Conservation (phyloP, 805 yeast genomes). For the Candida germanica region DNA sequence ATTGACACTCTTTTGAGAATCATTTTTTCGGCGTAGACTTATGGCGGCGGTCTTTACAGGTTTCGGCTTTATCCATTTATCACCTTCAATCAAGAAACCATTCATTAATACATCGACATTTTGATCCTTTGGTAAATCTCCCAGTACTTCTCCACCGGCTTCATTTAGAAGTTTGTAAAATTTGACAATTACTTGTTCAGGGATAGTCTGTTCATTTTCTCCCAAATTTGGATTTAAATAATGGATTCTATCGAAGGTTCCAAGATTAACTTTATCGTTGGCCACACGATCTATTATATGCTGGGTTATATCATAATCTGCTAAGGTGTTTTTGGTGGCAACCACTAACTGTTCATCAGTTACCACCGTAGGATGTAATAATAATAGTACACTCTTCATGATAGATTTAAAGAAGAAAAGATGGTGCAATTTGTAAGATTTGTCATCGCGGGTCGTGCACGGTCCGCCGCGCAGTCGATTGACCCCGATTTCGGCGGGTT, state of each 20-base stretch:
- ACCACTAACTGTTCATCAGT: slow-evolving; percentile 50
- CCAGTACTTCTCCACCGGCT: slow-evolving; percentile 47
- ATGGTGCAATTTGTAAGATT: slow-evolving; percentile 1
- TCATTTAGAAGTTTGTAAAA: slow-evolving; percentile 35
- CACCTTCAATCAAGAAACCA: slow-evolving; percentile 54
- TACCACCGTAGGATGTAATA: slow-evolving; percentile 67
- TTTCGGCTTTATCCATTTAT: slow-evolving; percentile 55
- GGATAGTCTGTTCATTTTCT: slow-evolving; percentile 43
- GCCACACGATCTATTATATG: slow-evolving; percentile 59
- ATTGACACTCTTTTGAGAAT: slow-evolving; percentile 18
- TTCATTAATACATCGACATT: slow-evolving; percentile 61
- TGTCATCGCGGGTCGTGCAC: slow-evolving; percentile 7
- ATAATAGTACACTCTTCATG: too few relatives aligned
- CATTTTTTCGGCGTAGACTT: too few relatives aligned
- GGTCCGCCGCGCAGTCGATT: slow-evolving; percentile 1
- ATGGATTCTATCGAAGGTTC: slow-evolving; percentile 42
- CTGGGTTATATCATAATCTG: slow-evolving; percentile 36
- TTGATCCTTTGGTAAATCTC: slow-evolving; percentile 51
- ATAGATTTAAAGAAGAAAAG: too few relatives aligned
- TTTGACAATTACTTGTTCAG: slow-evolving; percentile 18
- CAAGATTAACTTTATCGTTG: slow-evolving; percentile 40
- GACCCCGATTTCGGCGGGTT: too few relatives aligned
- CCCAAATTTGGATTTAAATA: slow-evolving; percentile 54
- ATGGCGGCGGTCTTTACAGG: slow-evolving; percentile 27
- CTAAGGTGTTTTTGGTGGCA: slow-evolving; percentile 31